Evolutionary conservation across 2,329 filamentous ascomycete species (phyloP), one percentile per base, ranked within the genome.

Genomic region (Calonectria naviculata): DNA sequence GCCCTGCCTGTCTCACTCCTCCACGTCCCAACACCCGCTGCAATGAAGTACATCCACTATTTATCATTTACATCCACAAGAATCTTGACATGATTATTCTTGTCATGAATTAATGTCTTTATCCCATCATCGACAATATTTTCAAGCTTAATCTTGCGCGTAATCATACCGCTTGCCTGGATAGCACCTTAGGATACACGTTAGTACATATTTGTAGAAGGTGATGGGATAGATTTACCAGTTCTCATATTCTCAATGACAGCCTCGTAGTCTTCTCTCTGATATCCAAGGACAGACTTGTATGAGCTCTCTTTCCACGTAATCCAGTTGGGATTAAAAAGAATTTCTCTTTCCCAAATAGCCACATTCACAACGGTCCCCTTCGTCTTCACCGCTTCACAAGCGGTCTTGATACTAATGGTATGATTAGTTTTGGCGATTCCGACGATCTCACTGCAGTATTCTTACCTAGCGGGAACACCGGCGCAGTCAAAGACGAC

Each of bases 351-450:
- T 76, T 91, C 89, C 89, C 89, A 92, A 4, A 93, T 89, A 0
- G 91, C 89, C n/a, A 93, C 86, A 71, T 93, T 93, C 2, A 93
- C 86, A 0, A 93, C 84, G 0, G 88, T 89, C 0, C 90, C 91
- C 41, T 87, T 84, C 0, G 85, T 84, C 60, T 86, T 84, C 3
- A 90, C 86, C 0, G 87, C 84, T 24, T 84, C 80, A 46, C 86
- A 89, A 74, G 81, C 89, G 10, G 72, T 71, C 13, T 79, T 79
- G 12, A 78, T 65, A 19, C 77, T 79, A n/a, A 17, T 24, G 2
- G 17, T 15, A 5, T 0, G 19, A 5, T 75, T 28, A 75, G 63
- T 4, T 19, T 2, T 1, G 1, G 6, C 21, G 2, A 2, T 21
- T 7, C 3, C 21, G 13, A 24, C 1, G 2, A 10, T 1, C 4